phyloP scores from a whole-genome alignment of 2,329 filamentous ascomycete genomes.

The Botryosphaeria agaves region DNA sequence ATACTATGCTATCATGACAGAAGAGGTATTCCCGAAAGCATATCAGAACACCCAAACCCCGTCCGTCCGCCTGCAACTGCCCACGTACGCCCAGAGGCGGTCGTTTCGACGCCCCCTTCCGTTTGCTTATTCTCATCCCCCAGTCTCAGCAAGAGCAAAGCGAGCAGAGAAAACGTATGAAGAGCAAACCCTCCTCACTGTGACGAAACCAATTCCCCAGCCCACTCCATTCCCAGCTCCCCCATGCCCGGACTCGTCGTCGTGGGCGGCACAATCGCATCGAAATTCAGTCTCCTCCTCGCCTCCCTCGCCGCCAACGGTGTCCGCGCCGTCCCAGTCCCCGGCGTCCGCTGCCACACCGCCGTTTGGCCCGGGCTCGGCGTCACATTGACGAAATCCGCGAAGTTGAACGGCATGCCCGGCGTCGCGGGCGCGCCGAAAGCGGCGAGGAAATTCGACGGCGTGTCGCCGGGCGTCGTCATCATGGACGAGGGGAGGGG shows the following conservation, averaged over 20 bases:
- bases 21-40: no score
- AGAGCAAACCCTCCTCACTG: no score
- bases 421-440: slow-evolving; percentile 48
- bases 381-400: slow-evolving; percentile 94
- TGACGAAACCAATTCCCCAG: slow-evolving; percentile 42
- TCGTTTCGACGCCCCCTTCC: no score
- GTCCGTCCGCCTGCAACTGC: no score
- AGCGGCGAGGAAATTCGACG: no score
- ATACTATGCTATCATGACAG: no score
- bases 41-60: no score
- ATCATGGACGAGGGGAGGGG: slow-evolving; percentile 72
- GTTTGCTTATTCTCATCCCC: no score
- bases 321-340: slow-evolving; percentile 41
- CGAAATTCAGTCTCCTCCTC: slow-evolving; percentile 68
- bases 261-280: slow-evolving; percentile 46
- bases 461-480: slow-evolving; percentile 61
- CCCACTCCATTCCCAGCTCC: slow-evolving; percentile 45
- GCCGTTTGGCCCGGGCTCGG: slow-evolving; percentile 86
- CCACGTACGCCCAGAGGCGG: no score
- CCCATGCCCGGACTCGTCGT: slow-evolving; percentile 24
- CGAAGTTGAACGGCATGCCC: slow-evolving; percentile 76
- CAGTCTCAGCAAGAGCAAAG: no score
- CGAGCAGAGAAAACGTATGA: no score
- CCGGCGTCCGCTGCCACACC: slow-evolving; percentile 50
- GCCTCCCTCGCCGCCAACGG: slow-evolving; percentile 51